Conservation (phyloP, 306 rosid genomes). For the Betula pendula region DNA sequence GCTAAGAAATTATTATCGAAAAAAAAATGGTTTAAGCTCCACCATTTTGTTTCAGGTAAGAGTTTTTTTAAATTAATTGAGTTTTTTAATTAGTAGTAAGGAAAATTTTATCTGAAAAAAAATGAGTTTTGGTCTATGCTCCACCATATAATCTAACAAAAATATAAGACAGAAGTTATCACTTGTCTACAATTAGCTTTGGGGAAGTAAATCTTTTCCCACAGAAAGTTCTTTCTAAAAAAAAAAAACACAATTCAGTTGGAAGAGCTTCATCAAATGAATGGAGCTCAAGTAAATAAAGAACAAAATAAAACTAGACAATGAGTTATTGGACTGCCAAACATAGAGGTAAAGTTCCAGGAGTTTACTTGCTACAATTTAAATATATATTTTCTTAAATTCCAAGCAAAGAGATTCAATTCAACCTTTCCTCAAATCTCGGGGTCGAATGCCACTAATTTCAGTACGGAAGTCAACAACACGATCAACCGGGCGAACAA, state of each 20-base stretch:
- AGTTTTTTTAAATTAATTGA: neutral
- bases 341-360: constrained; percentile 1
- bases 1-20: neutral
- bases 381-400: neutral
- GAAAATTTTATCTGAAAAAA: neutral
- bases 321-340: constrained; percentile 12
- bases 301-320: constrained; percentile 16
- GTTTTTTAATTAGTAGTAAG: neutral
- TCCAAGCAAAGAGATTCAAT: constrained; percentile 23
- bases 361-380: constrained; percentile 16
- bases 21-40: neutral
- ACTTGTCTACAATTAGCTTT: neutral
- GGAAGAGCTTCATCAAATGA: neutral
- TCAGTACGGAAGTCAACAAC: constrained; percentile 86
- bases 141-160: neutral
- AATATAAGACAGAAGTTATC: too few relatives aligned
- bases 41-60: too few relatives aligned
- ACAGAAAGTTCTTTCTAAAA: neutral
- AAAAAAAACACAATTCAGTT: neutral
- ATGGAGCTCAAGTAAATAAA: neutral
- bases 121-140: neutral
- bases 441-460: constrained; percentile 91
- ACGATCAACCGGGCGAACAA: constrained; percentile 79
- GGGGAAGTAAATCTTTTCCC: neutral
- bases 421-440: constrained; percentile 77